These are phyloP conservation scores for Microglena sp. DNA, from an alignment of 139 green algal species.

Conservation along the genomic window DNA sequence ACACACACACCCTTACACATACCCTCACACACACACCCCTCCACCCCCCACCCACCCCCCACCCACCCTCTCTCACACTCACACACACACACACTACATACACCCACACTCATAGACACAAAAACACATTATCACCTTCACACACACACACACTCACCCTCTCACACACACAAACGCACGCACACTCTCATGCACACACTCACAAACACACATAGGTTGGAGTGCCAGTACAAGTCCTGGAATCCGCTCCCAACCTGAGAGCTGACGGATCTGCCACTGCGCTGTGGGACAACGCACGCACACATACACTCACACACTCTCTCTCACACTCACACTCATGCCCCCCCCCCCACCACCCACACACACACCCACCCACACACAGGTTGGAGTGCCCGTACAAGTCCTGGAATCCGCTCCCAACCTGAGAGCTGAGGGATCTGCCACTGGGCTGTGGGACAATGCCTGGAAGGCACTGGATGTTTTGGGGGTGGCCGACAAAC, in stretches of 20 bases:
- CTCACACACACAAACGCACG: not conserved
- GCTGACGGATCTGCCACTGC: not conserved
- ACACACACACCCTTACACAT: not conserved
- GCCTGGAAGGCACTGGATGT: conserved; percentile 65
- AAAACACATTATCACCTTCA: not conserved
- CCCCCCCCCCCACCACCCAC: not conserved
- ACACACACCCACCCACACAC: not conserved
- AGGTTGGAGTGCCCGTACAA: conserved; percentile 41
- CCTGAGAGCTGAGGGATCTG: conserved; percentile 31
- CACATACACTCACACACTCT: not conserved
- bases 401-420: conserved; percentile 48
- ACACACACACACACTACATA: not conserved
- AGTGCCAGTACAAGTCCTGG: not conserved
- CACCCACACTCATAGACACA: not conserved
- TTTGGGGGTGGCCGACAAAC: conserved; percentile 38
- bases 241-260: not conserved
- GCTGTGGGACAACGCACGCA: not conserved
- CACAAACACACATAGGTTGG: not conserved
- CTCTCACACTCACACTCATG: not conserved
- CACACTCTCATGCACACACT: not conserved
- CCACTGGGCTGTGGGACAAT: conserved; percentile 68
- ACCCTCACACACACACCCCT: too few species aligned
- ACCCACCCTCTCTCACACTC: not conserved
- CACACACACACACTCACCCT: not conserved
- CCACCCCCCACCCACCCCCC: not conserved